Evolutionary conservation across 306 rosid genomes (phyloP).

Genomic region (apple (Malus domestica)): DNA sequence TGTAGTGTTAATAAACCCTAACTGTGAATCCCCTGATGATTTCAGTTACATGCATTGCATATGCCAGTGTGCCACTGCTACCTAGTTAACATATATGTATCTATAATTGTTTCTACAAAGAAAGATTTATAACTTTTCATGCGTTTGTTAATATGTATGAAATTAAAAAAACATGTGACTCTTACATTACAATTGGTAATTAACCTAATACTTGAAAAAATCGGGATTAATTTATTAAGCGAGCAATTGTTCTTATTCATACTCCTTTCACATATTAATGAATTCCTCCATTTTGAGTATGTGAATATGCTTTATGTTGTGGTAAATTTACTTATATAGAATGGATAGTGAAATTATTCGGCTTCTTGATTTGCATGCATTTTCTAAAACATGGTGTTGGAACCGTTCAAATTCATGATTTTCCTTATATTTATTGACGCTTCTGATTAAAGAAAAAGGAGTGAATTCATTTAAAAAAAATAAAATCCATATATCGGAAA

Average conservation of each 20-base stretch:
- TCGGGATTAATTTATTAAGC: no score
- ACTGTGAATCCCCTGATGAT: not conserved
- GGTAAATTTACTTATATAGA: not conserved
- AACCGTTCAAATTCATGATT: not conserved
- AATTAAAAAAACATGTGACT: not conserved
- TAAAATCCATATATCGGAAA: no score
- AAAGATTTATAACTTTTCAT: no score
- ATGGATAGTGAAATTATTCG: not conserved
- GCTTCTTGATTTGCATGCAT: not conserved
- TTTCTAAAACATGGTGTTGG: not conserved
- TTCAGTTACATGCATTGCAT: not conserved
- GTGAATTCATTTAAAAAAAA: no score
- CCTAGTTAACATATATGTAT: not conserved
- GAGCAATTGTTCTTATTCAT: not conserved
- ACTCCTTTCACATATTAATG: not conserved
- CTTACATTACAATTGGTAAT: no score
- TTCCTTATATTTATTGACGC: not conserved
- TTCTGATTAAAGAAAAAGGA: no score
- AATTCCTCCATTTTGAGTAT: not conserved
- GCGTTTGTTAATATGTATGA: not conserved
- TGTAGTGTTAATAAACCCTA: no score
- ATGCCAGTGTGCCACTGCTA: not conserved
- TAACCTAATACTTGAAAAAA: no score
- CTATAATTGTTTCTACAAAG: not conserved
- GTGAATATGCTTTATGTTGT: not conserved